phyloP scores from a whole-genome alignment of 2,329 filamentous ascomycete species.

The Stachybotrys elegans region DNA sequence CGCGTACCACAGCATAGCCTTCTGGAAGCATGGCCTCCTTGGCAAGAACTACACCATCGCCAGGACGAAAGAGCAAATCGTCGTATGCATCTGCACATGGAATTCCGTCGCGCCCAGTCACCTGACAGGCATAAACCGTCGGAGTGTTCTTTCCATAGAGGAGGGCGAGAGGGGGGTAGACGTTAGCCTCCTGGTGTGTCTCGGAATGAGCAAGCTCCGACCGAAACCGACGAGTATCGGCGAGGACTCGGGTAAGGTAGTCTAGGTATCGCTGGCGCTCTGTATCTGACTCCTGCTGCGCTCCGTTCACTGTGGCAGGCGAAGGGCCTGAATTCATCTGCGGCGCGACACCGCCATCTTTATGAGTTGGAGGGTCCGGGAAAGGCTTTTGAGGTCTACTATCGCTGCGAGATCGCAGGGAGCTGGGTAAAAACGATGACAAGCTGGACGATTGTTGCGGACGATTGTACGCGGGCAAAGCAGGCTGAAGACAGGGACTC shows the following conservation, averaged over 20 bases:
- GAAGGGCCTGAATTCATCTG: slow-evolving; percentile 16
- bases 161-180: slow-evolving; percentile 75
- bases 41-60: slow-evolving; percentile 85
- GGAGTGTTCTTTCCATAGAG: slow-evolving; percentile 85
- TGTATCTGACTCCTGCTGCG: slow-evolving; percentile 17
- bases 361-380: slow-evolving; percentile 16
- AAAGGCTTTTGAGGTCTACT: slow-evolving; percentile 32
- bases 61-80: slow-evolving; percentile 77
- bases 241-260: slow-evolving; percentile 73
- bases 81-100: slow-evolving; percentile 75
- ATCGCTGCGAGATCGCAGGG: slow-evolving; percentile 39
- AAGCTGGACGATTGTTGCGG: slow-evolving; percentile 35
- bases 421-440: slow-evolving; percentile 40
- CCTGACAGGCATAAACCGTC: slow-evolving; percentile 77
- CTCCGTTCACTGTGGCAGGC: slow-evolving; percentile 12
- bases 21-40: slow-evolving; percentile 78
- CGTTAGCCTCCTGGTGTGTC: slow-evolving; percentile 56
- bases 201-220: slow-evolving; percentile 61
- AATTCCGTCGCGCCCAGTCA: slow-evolving; percentile 69
- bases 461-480: slow-evolving; percentile 53
- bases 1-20: slow-evolving; percentile 69
- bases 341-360: slow-evolving; percentile 28
- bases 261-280: slow-evolving; percentile 33
- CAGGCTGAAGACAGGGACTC: slow-evolving; percentile 69
- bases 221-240: slow-evolving; percentile 70